These are phyloP conservation scores for Schwanniomyces polymorphus DNA, from an alignment of 805 yeast genomes.

Conservation along the genomic window DNA sequence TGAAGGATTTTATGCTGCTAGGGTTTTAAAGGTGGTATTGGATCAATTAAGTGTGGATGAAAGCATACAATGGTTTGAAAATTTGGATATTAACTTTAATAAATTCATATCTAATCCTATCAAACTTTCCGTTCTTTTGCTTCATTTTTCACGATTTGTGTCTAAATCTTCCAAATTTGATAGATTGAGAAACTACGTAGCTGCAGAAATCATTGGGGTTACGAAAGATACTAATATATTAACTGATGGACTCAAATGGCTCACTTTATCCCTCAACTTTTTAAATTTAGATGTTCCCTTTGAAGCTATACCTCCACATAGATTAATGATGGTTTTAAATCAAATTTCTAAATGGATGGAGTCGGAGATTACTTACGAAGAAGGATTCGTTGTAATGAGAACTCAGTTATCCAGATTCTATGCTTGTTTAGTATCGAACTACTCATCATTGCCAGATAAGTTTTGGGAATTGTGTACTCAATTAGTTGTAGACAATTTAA, in stretches of 20 bases:
- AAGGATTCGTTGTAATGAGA: constrained; percentile 51
- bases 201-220: constrained; percentile 64
- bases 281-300: constrained; percentile 26
- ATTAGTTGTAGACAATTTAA: constrained; percentile 45
- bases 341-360: constrained; percentile 60
- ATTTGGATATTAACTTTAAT: constrained; percentile 28
- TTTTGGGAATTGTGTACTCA: constrained; percentile 36
- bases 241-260: constrained; percentile 42
- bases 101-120: constrained; percentile 29
- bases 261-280: constrained; percentile 50
- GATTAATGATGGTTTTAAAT: constrained; percentile 61
- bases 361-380: constrained; percentile 60
- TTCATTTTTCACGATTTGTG: constrained; percentile 37
- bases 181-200: constrained; percentile 57
- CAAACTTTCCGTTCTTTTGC: constrained; percentile 25
- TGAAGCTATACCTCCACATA: constrained; percentile 58
- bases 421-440: constrained; percentile 14
- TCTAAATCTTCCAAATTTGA: constrained; percentile 40
- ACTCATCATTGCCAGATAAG: constrained; percentile 23
- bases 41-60: constrained; percentile 15
- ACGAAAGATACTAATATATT: constrained; percentile 40
- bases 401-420: constrained; percentile 51
- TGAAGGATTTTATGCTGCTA: constrained; percentile 16
- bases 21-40: constrained; percentile 13
- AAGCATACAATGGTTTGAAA: constrained; percentile 15